Evolutionary conservation across 164 flowering plant genomes (phyloP), one percentile per base, ranked within the genome.

Genomic region (Tinospora cordifolia): DNA sequence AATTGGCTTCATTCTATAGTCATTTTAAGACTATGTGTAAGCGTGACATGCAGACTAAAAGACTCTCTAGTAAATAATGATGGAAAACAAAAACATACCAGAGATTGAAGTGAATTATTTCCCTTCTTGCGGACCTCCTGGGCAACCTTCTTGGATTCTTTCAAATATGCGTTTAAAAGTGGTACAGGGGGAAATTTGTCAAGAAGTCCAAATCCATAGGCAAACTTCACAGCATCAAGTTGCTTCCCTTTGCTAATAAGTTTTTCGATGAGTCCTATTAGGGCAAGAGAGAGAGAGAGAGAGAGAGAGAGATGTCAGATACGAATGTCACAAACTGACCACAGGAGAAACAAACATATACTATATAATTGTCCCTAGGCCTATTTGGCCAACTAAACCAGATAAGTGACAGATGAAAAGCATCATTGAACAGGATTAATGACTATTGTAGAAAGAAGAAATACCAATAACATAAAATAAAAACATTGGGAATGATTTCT

Each of bases 151-250:
- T 81, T 82, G 63, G 79, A 44, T 38, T 79, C 84, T 66, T 75
- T 73, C 27, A 85, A 63, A 64, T 80, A 77, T 22, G 76, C 77
- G 76, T 82, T 78, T 64, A 90, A 68, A n/a, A 90, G 68, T 24
- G 86, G 84, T 4, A 85, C 88, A 9, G 88, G 90, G 11, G 86
- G 88, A 71, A 85, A 86, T 79, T 83, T 83, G 27, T 84, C 83
- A 19, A 78, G 70, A 65, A 89, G 79, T 67, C 75, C 71, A 74
- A 85, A 81, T 72, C 84, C 90, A 67, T 65, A 81, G 40, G 82
- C 72, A 69, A 85, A 87, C 72, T 79, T 83, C 66, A 81, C 85
- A 30, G 87, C 96, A 12, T 81, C 72, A 67, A 87, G 73, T 65
- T 82, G 83, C 71, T 85, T 85, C 15, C 83, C 84, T 22, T 74